Evolutionary conservation across 257 asterid species (phyloP), one percentile per base, ranked within the genome.

Genomic region (Verbascum thapsus): DNA sequence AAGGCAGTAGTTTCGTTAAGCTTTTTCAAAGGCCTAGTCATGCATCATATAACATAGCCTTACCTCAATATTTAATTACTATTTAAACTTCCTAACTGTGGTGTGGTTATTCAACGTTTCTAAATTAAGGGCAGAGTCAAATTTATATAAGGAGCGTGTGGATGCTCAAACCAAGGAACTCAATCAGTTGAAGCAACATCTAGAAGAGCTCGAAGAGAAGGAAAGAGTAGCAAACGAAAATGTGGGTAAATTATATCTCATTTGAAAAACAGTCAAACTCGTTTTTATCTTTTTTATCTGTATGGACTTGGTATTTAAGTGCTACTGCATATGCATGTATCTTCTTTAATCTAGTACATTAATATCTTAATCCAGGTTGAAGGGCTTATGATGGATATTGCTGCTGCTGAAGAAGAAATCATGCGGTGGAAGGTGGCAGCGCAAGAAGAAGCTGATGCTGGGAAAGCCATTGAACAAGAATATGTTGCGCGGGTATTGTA

Each of bases 391-490:
- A 77, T 87, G 79, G 99, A 89, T 69, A 71, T 89, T 64, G 68
- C 96, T 72, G 85, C 87, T 48, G 89, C 99, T 52, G 96, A 89
- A 77, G 99, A 89, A 89, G 99, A 89, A 82, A 92, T 92, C 67
- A 74, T 74, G 47, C 78, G 99, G 65, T 92, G 99, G 99, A 92
- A 89, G 72, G 80, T 81, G 62, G 99, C 97, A 41, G 99, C 99
- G 38, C 94, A 89, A 68, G 91, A 92, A 77, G 99, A 89, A 82
- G 99, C 99, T 71, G 97, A 84, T 67, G 97, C 96, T 17, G 99
- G 99, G 57, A 83, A 85, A 79, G 92, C 91, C 67, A 82, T 92
- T 69, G 99, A 92, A 68, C 83, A 87, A 65, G 95, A 89, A 50
- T 92, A 78, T 67, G 64, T 74, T 39, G 70, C 84, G 7, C 95